These are phyloP conservation scores for Ehretia macrophylla DNA, from an alignment of 257 asterid species.

Conservation along the genomic window DNA sequence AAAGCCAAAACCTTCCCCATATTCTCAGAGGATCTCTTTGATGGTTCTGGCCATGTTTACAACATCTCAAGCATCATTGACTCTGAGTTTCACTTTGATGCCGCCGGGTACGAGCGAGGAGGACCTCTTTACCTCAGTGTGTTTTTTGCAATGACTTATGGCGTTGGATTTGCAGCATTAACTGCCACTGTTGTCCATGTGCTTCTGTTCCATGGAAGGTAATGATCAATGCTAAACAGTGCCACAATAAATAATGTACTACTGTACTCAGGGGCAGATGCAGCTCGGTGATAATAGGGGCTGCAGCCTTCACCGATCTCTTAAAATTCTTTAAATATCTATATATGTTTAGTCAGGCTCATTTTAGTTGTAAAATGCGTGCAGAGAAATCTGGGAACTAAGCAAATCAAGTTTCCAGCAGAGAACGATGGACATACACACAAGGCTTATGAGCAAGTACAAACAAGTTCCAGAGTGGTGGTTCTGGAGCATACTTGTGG, in stretches of 20 bases:
- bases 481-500: slow-evolving; percentile 58
- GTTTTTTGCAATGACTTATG: slow-evolving; percentile 76
- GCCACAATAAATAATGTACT: not conserved
- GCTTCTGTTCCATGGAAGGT: slow-evolving; percentile 87
- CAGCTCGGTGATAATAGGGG: no score
- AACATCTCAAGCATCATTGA: slow-evolving; percentile 73
- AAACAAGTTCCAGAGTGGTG: slow-evolving; percentile 95
- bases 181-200: slow-evolving; percentile 91
- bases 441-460: slow-evolving; percentile 82
- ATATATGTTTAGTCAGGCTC: not conserved
- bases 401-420: slow-evolving; percentile 79
- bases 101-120: slow-evolving; percentile 65
- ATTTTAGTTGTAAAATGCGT: not conserved
- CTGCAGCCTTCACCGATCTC: no score
- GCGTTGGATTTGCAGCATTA: slow-evolving; percentile 88
- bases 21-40: slow-evolving; percentile 78
- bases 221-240: not conserved
- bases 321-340: no score
- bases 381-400: slow-evolving; percentile 71
- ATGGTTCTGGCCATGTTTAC: slow-evolving; percentile 61
- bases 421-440: slow-evolving; percentile 73
- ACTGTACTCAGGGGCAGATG: no score
- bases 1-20: slow-evolving; percentile 84
- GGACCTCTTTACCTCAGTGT: slow-evolving; percentile 86
- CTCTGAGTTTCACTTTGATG: slow-evolving; percentile 77